These are phyloP conservation scores for Celoporthe dispersa DNA, from an alignment of 2,329 filamentous ascomycete genomes.

Conservation along the genomic window DNA sequence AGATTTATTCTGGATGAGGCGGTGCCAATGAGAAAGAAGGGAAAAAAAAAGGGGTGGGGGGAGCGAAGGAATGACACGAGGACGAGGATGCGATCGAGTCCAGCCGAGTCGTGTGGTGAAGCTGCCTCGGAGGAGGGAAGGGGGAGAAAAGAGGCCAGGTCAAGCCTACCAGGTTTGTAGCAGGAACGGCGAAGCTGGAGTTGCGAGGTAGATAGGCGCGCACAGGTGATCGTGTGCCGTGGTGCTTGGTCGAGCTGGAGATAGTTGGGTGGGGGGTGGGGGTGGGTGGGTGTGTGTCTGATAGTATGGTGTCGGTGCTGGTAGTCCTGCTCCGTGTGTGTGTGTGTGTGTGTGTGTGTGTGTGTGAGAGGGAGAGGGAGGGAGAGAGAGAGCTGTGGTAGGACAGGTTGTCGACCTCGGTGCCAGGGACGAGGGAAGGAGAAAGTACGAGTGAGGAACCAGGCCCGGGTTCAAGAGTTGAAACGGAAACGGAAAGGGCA, in stretches of 20 bases:
- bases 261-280: background rate
- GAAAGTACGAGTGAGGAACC: conserved; percentile 12
- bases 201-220: conserved; percentile 1
- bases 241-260: background rate
- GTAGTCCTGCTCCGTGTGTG: background rate
- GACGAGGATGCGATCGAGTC: conserved; percentile 13
- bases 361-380: background rate
- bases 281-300: background rate
- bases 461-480: conserved; percentile 7
- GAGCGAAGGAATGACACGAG: conserved; percentile 1
- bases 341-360: too few relatives aligned
- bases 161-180: background rate
- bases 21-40: background rate
- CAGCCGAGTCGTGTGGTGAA: conserved; percentile 9
- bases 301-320: conserved; percentile 5
- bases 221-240: conserved; percentile 10
- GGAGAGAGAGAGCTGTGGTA: background rate
- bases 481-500: conserved; percentile 25
- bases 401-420: conserved; percentile 2
- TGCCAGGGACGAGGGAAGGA: background rate
- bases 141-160: background rate
- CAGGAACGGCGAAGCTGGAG: background rate
- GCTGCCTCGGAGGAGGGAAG: background rate
- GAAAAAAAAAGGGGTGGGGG: conserved; percentile 1
- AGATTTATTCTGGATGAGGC: conserved; percentile 6